These are phyloP conservation scores for Suhomyces sp. DNA, from an alignment of 805 yeast genomes.

Conservation along the genomic window DNA sequence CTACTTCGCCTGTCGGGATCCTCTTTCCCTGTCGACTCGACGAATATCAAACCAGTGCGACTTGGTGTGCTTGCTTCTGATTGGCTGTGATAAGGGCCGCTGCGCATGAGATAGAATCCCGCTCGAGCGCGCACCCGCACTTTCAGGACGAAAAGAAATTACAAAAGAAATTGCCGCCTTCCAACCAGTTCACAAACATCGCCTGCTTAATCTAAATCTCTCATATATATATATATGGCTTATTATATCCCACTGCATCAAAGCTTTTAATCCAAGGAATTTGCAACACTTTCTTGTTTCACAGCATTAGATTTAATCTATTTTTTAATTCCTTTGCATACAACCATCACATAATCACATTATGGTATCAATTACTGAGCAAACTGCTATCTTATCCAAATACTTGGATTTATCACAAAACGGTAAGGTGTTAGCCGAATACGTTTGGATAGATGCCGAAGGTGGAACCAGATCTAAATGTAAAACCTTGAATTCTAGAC, in stretches of 20 bases:
- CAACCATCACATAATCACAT: not conserved
- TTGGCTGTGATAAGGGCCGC: not conserved
- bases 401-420: constrained; percentile 81
- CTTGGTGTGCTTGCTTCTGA: not conserved
- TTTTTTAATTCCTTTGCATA: not conserved
- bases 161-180: not conserved
- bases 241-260: not conserved
- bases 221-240: not conserved
- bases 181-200: not conserved
- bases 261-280: not conserved
- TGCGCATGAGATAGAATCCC: not conserved
- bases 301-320: not conserved
- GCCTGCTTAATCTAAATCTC: not conserved
- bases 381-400: constrained; percentile 79
- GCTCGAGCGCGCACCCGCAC: not conserved
- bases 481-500: constrained; percentile 71
- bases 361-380: constrained; percentile 49
- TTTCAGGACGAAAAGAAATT: not conserved
- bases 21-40: not conserved
- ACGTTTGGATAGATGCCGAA: constrained; percentile 95
- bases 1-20: not conserved
- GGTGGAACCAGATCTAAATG: constrained; percentile 93
- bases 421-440: constrained; percentile 89
- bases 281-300: not conserved
- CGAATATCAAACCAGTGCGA: not conserved